Evolutionary conservation across 805 yeast species (phyloP).

Genomic region (Suhomyces pyralidae): DNA sequence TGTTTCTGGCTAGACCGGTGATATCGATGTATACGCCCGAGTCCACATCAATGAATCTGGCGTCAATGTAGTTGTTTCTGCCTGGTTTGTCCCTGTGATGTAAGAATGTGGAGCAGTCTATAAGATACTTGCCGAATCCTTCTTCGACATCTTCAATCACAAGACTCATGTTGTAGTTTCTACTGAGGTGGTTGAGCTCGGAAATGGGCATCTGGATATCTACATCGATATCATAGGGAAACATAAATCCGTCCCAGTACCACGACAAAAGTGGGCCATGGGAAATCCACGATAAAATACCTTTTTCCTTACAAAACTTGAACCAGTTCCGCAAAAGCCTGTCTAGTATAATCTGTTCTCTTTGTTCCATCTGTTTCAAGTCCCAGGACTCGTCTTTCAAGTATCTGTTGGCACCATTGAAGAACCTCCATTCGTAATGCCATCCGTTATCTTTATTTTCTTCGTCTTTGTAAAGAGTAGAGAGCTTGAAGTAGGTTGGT

Average conservation of each 20-base stretch:
- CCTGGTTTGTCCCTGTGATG: constrained; percentile 29
- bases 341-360: constrained; percentile 11
- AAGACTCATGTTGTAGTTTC: constrained; percentile 12
- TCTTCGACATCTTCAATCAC: constrained; percentile 15
- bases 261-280: constrained; percentile 14
- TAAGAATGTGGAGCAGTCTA: constrained; percentile 31
- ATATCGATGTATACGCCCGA: constrained; percentile 14
- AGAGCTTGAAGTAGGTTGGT: constrained; percentile 19
- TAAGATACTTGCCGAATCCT: constrained; percentile 21
- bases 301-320: constrained; percentile 8
- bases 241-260: constrained; percentile 16
- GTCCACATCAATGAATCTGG: constrained; percentile 15
- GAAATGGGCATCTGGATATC: constrained; percentile 15
- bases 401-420: constrained; percentile 12
- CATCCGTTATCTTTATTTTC: constrained; percentile 10
- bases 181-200: constrained; percentile 10
- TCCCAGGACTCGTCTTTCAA: constrained; percentile 7
- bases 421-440: constrained; percentile 24
- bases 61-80: constrained; percentile 18
- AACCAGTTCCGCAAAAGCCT: constrained; percentile 13
- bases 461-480: constrained; percentile 14
- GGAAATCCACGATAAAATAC: constrained; percentile 12
- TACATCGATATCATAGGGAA: constrained; percentile 15
- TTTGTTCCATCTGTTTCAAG: constrained; percentile 5
- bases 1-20: constrained; percentile 12